Evolutionary conservation across 164 flowering plant genomes (phyloP).

Genomic region (Cinnamomum chago): DNA sequence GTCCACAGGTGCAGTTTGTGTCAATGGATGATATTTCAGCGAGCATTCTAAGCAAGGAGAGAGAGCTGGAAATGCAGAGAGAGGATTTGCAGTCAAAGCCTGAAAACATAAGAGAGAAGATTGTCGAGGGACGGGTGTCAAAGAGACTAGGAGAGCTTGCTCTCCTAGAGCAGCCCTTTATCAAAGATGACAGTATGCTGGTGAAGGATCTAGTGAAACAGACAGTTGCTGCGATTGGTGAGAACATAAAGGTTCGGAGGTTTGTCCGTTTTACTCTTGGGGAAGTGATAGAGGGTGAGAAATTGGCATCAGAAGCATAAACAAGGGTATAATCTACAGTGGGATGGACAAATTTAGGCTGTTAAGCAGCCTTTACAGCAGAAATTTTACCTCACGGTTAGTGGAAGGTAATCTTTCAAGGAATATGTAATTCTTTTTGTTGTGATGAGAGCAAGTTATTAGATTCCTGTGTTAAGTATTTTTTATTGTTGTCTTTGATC

Average conservation of each 20-base stretch:
- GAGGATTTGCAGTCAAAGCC: constrained; percentile 89
- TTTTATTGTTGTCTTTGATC: background rate
- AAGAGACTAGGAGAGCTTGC: constrained; percentile 96
- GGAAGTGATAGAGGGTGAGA: constrained; percentile 32
- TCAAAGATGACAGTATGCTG: constrained; percentile 67
- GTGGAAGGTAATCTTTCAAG: background rate
- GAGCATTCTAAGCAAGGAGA: constrained; percentile 52
- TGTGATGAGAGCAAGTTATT: constrained; percentile 3
- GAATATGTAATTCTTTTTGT: constrained; percentile 11
- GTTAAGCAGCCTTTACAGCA: background rate
- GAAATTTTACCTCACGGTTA: background rate
- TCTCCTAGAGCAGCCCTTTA: constrained; percentile 86
- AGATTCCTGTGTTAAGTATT: background rate
- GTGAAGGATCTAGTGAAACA: constrained; percentile 95
- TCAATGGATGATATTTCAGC: constrained; percentile 80
- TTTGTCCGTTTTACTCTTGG: constrained; percentile 87
- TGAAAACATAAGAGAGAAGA: constrained; percentile 85
- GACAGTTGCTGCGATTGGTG: constrained; percentile 89
- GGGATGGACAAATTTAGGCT: background rate
- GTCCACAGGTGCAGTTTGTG: constrained; percentile 68
- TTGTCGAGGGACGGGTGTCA: constrained; percentile 83
- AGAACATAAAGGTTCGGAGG: constrained; percentile 83
- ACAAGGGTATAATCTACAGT: background rate
- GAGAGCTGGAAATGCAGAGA: constrained; percentile 89
- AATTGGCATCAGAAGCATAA: constrained; percentile 6